Percentiles rank a stretch among this genome's conserved stretches.
phyloP scores from a whole-genome alignment of 2,329 filamentous ascomycete genomes.

The Diaporthe sp. region DNA sequence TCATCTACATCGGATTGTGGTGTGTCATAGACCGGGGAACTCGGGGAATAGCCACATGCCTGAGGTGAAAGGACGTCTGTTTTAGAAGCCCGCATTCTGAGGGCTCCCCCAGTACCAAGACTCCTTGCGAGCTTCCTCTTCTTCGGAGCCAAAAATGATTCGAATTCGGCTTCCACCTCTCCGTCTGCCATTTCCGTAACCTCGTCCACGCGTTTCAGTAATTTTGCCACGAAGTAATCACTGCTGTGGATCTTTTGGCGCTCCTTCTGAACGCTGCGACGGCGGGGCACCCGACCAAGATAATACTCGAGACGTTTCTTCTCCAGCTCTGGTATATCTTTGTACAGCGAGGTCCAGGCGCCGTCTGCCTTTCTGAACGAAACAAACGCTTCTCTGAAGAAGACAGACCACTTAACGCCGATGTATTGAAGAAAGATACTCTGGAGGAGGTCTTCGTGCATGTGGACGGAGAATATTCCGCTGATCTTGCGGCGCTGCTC shows the following conservation, averaged over 20 bases:
- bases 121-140: background rate
- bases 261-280: slow-evolving; percentile 42
- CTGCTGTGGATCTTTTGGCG: slow-evolving; percentile 47
- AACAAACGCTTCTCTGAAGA: slow-evolving; percentile 51
- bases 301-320: slow-evolving; percentile 48
- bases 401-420: slow-evolving; percentile 58
- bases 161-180: slow-evolving; percentile 51
- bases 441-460: slow-evolving; percentile 63
- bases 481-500: slow-evolving; percentile 59
- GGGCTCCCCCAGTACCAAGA: slow-evolving; percentile 37
- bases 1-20: slow-evolving; percentile 37
- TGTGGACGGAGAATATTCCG: slow-evolving; percentile 59
- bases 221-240: slow-evolving; percentile 58
- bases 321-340: slow-evolving; percentile 45
- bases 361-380: slow-evolving; percentile 43
- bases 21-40: slow-evolving; percentile 12
- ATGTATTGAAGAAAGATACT: slow-evolving; percentile 63
- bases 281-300: slow-evolving; percentile 40
- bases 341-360: slow-evolving; percentile 49
- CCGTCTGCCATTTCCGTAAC: slow-evolving; percentile 43
- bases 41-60: background rate
- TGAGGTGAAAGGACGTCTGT: background rate
- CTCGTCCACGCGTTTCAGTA: slow-evolving; percentile 48
- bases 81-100: slow-evolving; percentile 45
- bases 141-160: background rate